These are phyloP conservation scores for Pleurotus sapidus DNA, from an alignment of 768 basidiomycete species.

Conservation along the genomic window DNA sequence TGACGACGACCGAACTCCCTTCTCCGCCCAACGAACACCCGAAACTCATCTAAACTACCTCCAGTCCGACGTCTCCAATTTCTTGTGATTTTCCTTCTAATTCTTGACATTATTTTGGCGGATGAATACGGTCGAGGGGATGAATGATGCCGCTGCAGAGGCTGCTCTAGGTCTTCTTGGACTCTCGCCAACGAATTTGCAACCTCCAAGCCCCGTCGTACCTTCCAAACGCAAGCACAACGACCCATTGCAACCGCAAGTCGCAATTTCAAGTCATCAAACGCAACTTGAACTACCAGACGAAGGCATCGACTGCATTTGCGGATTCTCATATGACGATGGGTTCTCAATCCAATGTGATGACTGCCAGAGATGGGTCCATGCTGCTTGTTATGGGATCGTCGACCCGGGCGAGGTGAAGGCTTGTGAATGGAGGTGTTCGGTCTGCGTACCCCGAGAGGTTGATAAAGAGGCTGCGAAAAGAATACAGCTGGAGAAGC, in stretches of 20 bases:
- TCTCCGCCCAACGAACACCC: too few relatives aligned
- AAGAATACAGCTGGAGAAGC: constrained; percentile 38
- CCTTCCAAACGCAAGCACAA: constrained; percentile 38
- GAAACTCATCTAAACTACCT: too few relatives aligned
- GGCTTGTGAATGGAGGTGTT: constrained; percentile 71
- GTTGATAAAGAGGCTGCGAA: constrained; percentile 49
- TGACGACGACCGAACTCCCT: too few relatives aligned
- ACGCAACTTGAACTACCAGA: constrained; percentile 16
- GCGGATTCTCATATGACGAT: constrained; percentile 71
- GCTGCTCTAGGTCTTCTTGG: constrained; percentile 57
- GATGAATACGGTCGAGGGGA: neutral
- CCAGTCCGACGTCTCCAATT: too few relatives aligned
- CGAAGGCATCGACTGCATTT: constrained; percentile 69
- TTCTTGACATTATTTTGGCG: too few relatives aligned
- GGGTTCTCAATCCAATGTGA: constrained; percentile 89
- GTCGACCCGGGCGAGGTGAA: constrained; percentile 50
- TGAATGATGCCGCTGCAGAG: constrained; percentile 48
- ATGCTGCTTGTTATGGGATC: constrained; percentile 75
- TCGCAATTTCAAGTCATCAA: neutral
- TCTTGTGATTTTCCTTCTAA: too few relatives aligned
- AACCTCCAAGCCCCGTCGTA: constrained; percentile 28
- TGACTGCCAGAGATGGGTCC: constrained; percentile 78
- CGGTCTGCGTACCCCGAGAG: constrained; percentile 53
- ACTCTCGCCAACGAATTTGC: constrained; percentile 37
- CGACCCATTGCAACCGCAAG: constrained; percentile 8